Conservation (phyloP, 2,329 filamentous ascomycete species). For the Phoma sp. region DNA sequence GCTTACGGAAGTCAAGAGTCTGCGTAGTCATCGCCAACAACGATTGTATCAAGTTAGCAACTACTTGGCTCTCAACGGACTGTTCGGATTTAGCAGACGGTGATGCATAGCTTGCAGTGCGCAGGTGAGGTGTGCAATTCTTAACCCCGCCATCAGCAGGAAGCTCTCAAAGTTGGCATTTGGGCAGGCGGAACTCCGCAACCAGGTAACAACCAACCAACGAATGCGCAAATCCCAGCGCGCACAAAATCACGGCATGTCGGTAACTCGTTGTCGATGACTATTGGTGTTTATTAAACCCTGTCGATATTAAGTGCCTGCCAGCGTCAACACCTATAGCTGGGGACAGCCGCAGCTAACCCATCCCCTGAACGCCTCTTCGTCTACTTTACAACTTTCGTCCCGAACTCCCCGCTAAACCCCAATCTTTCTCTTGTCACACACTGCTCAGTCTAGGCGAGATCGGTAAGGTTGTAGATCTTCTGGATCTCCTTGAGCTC, state of each 20-base stretch:
- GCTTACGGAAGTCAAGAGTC: neutral
- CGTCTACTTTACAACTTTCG: conserved; percentile 1
- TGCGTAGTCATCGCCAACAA: too few relatives aligned
- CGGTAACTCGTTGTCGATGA: neutral
- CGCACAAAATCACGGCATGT: neutral
- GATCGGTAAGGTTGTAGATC: conserved; percentile 61
- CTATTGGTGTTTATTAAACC: neutral
- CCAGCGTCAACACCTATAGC: neutral
- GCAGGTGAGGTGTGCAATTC: neutral
- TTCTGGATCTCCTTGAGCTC: conserved; percentile 65
- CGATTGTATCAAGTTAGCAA: neutral
- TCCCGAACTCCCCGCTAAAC: conserved; percentile 12
- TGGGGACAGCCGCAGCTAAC: neutral
- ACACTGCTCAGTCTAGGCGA: conserved; percentile 5
- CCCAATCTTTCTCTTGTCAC: neutral
- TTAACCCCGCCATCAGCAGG: neutral
- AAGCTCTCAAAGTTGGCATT: neutral
- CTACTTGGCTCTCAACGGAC: neutral
- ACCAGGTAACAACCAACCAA: neutral
- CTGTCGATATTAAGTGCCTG: neutral
- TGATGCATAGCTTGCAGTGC: neutral
- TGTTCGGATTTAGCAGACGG: neutral
- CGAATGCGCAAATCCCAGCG: neutral
- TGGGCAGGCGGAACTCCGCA: neutral
- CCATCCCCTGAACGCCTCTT: neutral